These are phyloP conservation scores for Phytopythium ostracodes DNA, from an alignment of 352 stramenopile genomes.

Conservation along the genomic window DNA sequence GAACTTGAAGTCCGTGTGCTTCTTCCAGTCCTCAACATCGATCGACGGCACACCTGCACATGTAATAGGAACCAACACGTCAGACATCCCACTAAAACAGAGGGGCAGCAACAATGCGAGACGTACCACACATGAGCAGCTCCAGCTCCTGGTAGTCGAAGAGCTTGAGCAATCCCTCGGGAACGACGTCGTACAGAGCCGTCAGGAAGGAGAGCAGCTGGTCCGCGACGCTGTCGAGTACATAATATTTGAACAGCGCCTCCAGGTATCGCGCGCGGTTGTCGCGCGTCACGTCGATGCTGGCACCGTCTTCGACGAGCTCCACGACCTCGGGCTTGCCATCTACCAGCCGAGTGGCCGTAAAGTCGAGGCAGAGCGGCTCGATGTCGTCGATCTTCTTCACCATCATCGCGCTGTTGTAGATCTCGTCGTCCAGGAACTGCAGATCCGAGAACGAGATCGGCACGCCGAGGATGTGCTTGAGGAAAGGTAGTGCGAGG, in stretches of 20 bases:
- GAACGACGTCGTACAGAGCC: slow-evolving; percentile 96
- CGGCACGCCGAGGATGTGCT: slow-evolving; percentile 84
- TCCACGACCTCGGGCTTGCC: slow-evolving; percentile 79
- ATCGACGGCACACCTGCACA: slow-evolving; percentile 55
- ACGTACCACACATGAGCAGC: slow-evolving; percentile 93
- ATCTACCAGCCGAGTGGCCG: slow-evolving; percentile 59
- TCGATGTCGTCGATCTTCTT: slow-evolving; percentile 76
- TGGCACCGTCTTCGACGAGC: slow-evolving; percentile 83
- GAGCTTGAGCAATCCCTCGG: slow-evolving; percentile 93
- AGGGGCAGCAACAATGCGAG: neutral
- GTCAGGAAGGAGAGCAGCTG: slow-evolving; percentile 88
- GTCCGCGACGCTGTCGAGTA: slow-evolving; percentile 90
- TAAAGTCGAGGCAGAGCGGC: slow-evolving; percentile 76
- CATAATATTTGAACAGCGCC: slow-evolving; percentile 92
- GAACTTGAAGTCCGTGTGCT: slow-evolving; percentile 79
- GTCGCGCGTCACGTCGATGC: slow-evolving; percentile 93
- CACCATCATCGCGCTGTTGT: slow-evolving; percentile 62
- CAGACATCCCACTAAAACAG: slow-evolving; percentile 16
- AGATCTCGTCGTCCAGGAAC: slow-evolving; percentile 85
- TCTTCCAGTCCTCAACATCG: slow-evolving; percentile 77
- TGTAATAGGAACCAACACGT: neutral
- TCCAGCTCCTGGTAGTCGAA: slow-evolving; percentile 99
- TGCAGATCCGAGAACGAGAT: slow-evolving; percentile 90
- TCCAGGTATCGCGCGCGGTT: slow-evolving; percentile 95
- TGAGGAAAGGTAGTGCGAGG: slow-evolving; percentile 80